Conservation (phyloP, 441 rosid species). For the Brassica hybrid region DNA sequence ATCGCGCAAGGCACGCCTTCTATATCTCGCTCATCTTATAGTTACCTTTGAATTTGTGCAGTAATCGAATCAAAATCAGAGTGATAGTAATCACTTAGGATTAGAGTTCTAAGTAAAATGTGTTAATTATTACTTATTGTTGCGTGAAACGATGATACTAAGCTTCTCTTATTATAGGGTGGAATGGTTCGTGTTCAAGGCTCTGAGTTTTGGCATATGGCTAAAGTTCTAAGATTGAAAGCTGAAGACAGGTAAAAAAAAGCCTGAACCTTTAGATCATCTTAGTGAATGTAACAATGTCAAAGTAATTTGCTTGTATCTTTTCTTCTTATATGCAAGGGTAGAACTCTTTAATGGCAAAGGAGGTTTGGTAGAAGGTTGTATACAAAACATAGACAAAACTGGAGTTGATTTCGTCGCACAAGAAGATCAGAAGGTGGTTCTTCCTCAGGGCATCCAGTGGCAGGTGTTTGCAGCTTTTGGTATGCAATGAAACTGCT, state of each 20-base stretch:
- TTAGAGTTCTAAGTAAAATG: background rate
- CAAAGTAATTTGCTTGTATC: slow-evolving; percentile 19
- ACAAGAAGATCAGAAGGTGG: slow-evolving; percentile 55
- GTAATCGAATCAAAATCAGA: slow-evolving; percentile 6
- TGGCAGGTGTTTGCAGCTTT: slow-evolving; percentile 93
- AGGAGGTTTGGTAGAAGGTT: slow-evolving; percentile 75
- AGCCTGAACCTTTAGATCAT: slow-evolving; percentile 6
- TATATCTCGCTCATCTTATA: background rate
- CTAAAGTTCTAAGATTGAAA: slow-evolving; percentile 69
- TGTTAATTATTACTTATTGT: background rate
- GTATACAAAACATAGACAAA: slow-evolving; percentile 64
- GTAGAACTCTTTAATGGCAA: slow-evolving; percentile 93
- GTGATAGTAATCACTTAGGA: background rate
- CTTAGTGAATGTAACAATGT: background rate
- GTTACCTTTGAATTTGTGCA: slow-evolving; percentile 3
- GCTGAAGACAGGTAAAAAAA: slow-evolving; percentile 54
- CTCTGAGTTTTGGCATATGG: slow-evolving; percentile 88
- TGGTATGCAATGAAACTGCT: slow-evolving; percentile 49
- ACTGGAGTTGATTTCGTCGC: slow-evolving; percentile 70
- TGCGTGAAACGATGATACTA: background rate
- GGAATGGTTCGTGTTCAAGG: slow-evolving; percentile 69
- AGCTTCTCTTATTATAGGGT: slow-evolving; percentile 53
- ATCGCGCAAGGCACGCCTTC: slow-evolving; percentile 49
- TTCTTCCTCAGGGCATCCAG: slow-evolving; percentile 58
- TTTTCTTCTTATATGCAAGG: slow-evolving; percentile 50